Evolutionary conservation across 176 grass and related monocot genomes (phyloP).

Genomic region (Poa annua): DNA sequence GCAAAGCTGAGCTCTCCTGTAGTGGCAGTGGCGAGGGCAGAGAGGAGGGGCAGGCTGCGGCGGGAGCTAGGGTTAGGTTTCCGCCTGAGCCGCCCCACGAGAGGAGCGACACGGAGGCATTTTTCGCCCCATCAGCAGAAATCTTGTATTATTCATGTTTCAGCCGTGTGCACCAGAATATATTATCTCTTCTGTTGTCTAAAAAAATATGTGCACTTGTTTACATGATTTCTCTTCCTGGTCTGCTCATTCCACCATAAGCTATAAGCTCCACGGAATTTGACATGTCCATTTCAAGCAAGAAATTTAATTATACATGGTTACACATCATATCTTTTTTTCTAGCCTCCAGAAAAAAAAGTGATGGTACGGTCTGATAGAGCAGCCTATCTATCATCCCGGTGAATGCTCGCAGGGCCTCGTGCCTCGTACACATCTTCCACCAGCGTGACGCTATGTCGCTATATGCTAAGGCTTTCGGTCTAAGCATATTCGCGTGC

Average conservation of each 20-base stretch:
- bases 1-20: too few species aligned
- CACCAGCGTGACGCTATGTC: not conserved
- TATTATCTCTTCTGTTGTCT: not conserved
- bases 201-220: not conserved
- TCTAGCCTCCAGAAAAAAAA: not conserved
- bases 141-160: not conserved
- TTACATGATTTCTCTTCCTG: not conserved
- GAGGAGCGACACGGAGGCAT: too few species aligned
- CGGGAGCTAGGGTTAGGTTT: too few species aligned
- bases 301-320: not conserved
- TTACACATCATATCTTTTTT: slow-evolving; percentile 4
- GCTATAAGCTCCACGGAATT: not conserved
- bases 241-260: not conserved
- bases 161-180: not conserved
- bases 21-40: too few species aligned
- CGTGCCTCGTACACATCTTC: too few species aligned
- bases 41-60: too few species aligned
- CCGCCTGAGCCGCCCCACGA: too few species aligned
- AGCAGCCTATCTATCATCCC: too few species aligned
- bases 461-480: not conserved
- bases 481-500: not conserved
- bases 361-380: not conserved
- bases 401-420: too few species aligned
- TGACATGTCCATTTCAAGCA: slow-evolving; percentile 19
- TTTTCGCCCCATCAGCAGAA: too few species aligned